Evolutionary conservation across 116 monocot genomes (phyloP).

Genomic region (Iris pallida): DNA sequence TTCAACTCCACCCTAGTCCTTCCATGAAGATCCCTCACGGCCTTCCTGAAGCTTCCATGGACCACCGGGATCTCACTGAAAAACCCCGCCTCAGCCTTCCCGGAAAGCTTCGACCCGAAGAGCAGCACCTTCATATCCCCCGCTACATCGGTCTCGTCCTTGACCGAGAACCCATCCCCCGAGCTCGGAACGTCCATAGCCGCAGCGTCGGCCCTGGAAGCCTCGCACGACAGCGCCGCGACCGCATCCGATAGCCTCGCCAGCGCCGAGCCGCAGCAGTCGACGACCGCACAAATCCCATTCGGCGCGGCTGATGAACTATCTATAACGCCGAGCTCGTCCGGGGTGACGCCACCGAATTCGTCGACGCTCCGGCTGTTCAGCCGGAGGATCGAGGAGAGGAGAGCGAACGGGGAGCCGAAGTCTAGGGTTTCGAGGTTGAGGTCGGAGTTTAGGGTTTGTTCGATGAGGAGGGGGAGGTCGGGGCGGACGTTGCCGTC

Average conservation of each 20-base stretch:
- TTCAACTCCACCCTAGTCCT: constrained; percentile 61
- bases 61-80: constrained; percentile 51
- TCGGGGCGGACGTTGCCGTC: constrained; percentile 35
- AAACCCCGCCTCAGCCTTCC: constrained; percentile 18
- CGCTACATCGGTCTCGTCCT: constrained; percentile 78
- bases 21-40: constrained; percentile 48
- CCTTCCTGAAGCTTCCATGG: constrained; percentile 60
- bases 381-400: constrained; percentile 33
- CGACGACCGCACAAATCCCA: constrained; percentile 54
- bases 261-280: constrained; percentile 47
- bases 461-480: constrained; percentile 37
- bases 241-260: constrained; percentile 58
- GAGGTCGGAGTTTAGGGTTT: constrained; percentile 21
- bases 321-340: constrained; percentile 48
- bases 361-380: constrained; percentile 24
- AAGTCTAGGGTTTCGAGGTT: constrained; percentile 50
- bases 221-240: constrained; percentile 85
- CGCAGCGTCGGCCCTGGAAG: constrained; percentile 36
- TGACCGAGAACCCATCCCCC: constrained; percentile 68
- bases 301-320: constrained; percentile 22
- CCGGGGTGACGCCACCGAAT: constrained; percentile 26
- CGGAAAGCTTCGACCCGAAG: constrained; percentile 65
- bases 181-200: constrained; percentile 57
- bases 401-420: constrained; percentile 32
- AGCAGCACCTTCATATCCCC: constrained; percentile 68